Conservation (phyloP, 169 alveolate species). For the Prorocentrum cordatum region DNA sequence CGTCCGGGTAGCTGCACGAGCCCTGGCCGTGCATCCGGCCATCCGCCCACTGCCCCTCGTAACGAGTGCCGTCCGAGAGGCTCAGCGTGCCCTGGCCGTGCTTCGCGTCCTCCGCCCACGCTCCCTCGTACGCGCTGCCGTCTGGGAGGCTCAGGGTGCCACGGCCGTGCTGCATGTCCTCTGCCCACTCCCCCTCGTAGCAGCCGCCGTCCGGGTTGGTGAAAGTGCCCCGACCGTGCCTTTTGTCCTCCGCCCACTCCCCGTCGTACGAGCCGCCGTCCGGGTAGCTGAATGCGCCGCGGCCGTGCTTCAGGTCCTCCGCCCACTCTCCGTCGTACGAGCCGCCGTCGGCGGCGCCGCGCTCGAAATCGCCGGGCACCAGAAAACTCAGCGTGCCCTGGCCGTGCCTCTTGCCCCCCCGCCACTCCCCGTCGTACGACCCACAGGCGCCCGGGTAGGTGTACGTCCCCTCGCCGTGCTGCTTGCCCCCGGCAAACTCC, state of each 20-base stretch:
- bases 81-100: constrained; percentile 86
- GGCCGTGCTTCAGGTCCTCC: constrained; percentile 87
- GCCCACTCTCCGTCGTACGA: constrained; percentile 68
- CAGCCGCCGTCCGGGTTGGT: constrained; percentile 79
- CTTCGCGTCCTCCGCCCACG: constrained; percentile 90
- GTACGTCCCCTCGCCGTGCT: neutral
- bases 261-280: constrained; percentile 87
- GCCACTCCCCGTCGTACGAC: neutral
- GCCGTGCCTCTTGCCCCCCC: neutral
- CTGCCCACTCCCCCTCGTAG: constrained; percentile 88
- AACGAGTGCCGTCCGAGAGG: constrained; percentile 81
- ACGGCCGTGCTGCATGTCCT: constrained; percentile 86
- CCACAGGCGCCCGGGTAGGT: neutral
- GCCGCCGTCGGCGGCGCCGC: neutral
- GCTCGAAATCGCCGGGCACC: too few relatives aligned
- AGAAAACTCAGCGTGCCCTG: neutral
- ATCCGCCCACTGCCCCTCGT: constrained; percentile 78
- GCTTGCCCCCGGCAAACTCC: neutral
- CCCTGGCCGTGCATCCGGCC: constrained; percentile 85
- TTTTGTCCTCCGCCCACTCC: constrained; percentile 87
- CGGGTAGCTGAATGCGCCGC: constrained; percentile 83
- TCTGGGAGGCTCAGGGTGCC: constrained; percentile 86
- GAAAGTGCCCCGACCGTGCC: constrained; percentile 84
- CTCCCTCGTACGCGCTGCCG: constrained; percentile 75
- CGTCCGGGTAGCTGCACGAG: constrained; percentile 82